Percentiles rank a stretch among this genome's conserved stretches.
Conservation (phyloP, 179 eudicot genomes). For the Spinacia oleracea region DNA sequence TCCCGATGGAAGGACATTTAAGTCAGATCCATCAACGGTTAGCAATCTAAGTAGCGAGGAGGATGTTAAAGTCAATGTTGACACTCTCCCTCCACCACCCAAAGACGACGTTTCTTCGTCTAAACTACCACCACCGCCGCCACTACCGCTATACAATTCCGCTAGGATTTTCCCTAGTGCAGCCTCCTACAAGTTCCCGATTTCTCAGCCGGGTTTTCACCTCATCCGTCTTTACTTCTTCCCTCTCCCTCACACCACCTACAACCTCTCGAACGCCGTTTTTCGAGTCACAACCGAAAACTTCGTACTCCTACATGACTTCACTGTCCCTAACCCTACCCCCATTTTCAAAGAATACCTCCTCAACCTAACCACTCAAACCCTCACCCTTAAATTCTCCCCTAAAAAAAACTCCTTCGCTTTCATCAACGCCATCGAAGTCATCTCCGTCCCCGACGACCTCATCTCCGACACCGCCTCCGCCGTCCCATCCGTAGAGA, state of each 20-base stretch:
- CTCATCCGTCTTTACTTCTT: slow-evolving; percentile 70
- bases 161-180: slow-evolving; percentile 63
- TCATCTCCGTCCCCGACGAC: slow-evolving; percentile 62
- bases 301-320: slow-evolving; percentile 69
- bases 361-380: slow-evolving; percentile 54
- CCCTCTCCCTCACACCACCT: slow-evolving; percentile 61
- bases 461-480: slow-evolving; percentile 61
- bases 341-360: slow-evolving; percentile 68
- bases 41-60: slow-evolving; percentile 63
- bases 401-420: slow-evolving; percentile 72
- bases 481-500: slow-evolving; percentile 41
- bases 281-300: slow-evolving; percentile 64
- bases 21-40: slow-evolving; percentile 68
- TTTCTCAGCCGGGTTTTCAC: slow-evolving; percentile 62
- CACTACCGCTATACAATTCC: slow-evolving; percentile 46
- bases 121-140: slow-evolving; percentile 21
- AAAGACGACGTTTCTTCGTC: background rate
- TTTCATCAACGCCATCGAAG: slow-evolving; percentile 79
- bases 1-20: slow-evolving; percentile 74
- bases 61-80: slow-evolving; percentile 50
- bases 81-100: slow-evolving; percentile 35
- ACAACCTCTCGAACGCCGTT: slow-evolving; percentile 55
- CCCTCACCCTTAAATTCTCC: slow-evolving; percentile 57
- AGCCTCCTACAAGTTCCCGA: slow-evolving; percentile 65
- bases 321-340: slow-evolving; percentile 33